Conservation (phyloP, 2,329 filamentous ascomycete species). For the Harringtonia lauricola region DNA sequence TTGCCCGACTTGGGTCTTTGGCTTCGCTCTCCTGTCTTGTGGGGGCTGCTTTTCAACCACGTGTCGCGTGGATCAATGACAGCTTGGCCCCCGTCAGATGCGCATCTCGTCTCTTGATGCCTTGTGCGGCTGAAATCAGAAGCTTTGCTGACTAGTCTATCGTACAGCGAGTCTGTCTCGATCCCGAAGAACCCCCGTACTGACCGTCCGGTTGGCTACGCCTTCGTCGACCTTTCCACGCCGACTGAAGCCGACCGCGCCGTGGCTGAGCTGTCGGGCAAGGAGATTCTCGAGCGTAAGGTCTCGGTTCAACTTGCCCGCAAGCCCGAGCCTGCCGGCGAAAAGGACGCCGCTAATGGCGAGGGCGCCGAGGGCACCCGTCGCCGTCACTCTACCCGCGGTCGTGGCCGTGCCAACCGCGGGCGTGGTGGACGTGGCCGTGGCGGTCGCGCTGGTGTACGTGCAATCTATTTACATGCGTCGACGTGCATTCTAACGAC, state of each 20-base stretch:
- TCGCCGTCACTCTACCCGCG: conserved; percentile 51
- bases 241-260: conserved; percentile 90
- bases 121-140: too few relatives aligned
- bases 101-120: too few relatives aligned
- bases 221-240: conserved; percentile 95
- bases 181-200: conserved; percentile 99
- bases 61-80: too few relatives aligned
- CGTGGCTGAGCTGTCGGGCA: conserved; percentile 89
- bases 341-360: conserved; percentile 69
- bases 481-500: neutral
- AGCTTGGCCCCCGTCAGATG: too few relatives aligned
- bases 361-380: conserved; percentile 60
- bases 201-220: conserved; percentile 95
- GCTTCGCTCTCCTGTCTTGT: too few relatives aligned
- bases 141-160: conserved; percentile 21
- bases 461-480: conserved; percentile 8
- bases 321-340: conserved; percentile 80
- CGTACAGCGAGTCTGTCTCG: conserved; percentile 82
- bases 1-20: too few relatives aligned
- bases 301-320: conserved; percentile 97
- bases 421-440: conserved; percentile 55
- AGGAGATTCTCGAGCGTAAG: conserved; percentile 97
- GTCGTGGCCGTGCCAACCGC: conserved; percentile 54
- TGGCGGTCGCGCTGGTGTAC: conserved; percentile 52
- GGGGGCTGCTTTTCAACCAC: too few relatives aligned